These are phyloP conservation scores for Calonectria montana DNA, from an alignment of 2,329 filamentous ascomycete genomes.

Conservation along the genomic window DNA sequence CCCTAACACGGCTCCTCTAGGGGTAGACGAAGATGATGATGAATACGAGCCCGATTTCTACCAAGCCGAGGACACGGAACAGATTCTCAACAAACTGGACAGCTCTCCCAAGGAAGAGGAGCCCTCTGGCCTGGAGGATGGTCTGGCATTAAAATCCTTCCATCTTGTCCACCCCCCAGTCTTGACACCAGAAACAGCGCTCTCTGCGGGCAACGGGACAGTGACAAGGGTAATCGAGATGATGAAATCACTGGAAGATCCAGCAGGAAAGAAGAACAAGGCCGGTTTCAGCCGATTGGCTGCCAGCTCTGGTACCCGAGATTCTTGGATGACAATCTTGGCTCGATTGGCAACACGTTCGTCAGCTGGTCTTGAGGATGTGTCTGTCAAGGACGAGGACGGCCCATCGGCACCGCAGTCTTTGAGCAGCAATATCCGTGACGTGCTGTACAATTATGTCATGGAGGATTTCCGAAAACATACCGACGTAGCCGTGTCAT, in stretches of 20 bases:
- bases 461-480: conserved; percentile 92
- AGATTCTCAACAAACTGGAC: conserved; percentile 82
- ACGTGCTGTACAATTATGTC: conserved; percentile 85
- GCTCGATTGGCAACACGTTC: conserved; percentile 86
- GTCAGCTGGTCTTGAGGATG: conserved; percentile 74
- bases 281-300: conserved; percentile 86
- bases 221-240: conserved; percentile 83
- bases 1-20: conserved; percentile 69
- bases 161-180: conserved; percentile 81
- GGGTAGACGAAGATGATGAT: conserved; percentile 81
- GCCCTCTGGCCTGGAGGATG: conserved; percentile 45
- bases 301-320: conserved; percentile 84
- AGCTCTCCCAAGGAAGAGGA: conserved; percentile 67
- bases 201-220: conserved; percentile 79
- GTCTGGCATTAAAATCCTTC: conserved; percentile 81
- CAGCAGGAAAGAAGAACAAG: conserved; percentile 69
- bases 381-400: conserved; percentile 67
- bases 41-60: conserved; percentile 93
- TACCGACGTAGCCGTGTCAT: conserved; percentile 90
- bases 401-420: conserved; percentile 51
- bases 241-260: conserved; percentile 78
- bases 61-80: conserved; percentile 80
- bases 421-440: conserved; percentile 78
- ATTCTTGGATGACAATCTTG: conserved; percentile 91
- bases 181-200: conserved; percentile 76